A percentile compares a stretch with the other conserved stretches of the same genome.
Evolutionary conservation across 2,329 filamentous ascomycete genomes (phyloP).

Genomic region (Myriangium duriaei): DNA sequence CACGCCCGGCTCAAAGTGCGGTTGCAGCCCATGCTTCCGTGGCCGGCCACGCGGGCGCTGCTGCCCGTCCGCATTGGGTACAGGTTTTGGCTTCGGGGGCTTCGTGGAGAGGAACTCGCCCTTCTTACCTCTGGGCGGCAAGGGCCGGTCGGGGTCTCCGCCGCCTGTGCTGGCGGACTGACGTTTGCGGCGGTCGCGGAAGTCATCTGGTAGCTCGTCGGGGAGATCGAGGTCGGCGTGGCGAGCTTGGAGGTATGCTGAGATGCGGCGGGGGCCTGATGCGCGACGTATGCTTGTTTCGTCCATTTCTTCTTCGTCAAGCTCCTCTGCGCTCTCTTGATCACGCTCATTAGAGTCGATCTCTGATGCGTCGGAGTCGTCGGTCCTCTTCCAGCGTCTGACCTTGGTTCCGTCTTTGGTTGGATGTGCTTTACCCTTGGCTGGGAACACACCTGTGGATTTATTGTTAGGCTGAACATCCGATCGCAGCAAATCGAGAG

Average conservation of each 20-base stretch:
- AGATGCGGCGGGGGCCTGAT: constrained; percentile 18
- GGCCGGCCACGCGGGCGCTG: neutral
- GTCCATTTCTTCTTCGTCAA: constrained; percentile 26
- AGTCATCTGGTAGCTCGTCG: constrained; percentile 31
- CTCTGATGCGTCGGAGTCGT: constrained; percentile 34
- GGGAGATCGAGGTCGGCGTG: constrained; percentile 30
- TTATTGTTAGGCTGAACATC: constrained; percentile 23
- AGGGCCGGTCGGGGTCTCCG: neutral
- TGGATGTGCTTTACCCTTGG: constrained; percentile 11
- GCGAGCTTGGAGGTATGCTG: constrained; percentile 31
- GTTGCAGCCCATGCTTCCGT: constrained; percentile 2
- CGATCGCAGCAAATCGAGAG: constrained; percentile 23
- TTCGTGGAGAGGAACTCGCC: neutral
- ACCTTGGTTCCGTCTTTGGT: constrained; percentile 15
- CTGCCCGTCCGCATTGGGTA: neutral
- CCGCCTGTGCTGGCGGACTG: constrained; percentile 1
- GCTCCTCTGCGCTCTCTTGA: no score
- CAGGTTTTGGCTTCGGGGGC: neutral
- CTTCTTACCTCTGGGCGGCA: neutral
- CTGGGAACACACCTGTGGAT: constrained; percentile 20
- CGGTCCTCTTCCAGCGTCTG: constrained; percentile 27
- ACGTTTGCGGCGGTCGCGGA: constrained; percentile 23
- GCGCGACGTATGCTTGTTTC: constrained; percentile 9
- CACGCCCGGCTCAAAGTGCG: neutral
- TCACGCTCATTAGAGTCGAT: no score